phyloP scores from a whole-genome alignment of 345 rosid species.

The Aquilaria malaccensis region DNA sequence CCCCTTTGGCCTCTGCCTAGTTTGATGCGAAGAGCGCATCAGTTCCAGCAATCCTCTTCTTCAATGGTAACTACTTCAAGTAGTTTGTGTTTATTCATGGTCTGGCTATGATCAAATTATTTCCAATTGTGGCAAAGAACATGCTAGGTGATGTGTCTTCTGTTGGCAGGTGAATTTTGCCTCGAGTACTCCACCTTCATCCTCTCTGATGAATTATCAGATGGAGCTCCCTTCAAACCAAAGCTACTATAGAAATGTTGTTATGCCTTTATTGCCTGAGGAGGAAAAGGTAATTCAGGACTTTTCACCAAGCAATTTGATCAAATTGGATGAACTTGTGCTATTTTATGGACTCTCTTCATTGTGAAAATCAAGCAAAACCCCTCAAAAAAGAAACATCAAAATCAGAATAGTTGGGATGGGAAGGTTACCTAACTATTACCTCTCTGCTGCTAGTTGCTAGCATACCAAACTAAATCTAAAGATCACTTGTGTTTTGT shows the following conservation, averaged over 20 bases:
- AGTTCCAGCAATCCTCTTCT: conserved; percentile 23
- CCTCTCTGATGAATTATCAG: conserved; percentile 27
- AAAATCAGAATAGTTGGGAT: too few species aligned
- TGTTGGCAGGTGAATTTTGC: conserved; percentile 36
- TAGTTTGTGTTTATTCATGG: not conserved
- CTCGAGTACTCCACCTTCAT: conserved; percentile 33
- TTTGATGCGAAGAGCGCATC: conserved; percentile 27
- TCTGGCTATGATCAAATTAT: not conserved
- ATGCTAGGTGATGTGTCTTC: not conserved
- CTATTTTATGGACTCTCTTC: too few species aligned
- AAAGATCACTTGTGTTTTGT: too few species aligned
- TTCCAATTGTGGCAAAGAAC: too few species aligned
- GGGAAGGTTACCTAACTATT: too few species aligned
- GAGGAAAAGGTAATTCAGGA: conserved; percentile 35
- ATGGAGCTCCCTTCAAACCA: conserved; percentile 89
- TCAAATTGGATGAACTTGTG: too few species aligned
- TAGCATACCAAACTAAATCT: not conserved
- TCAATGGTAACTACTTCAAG: conserved; percentile 22
- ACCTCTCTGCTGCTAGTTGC: not conserved
- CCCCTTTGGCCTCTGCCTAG: conserved; percentile 28
- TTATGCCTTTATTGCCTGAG: conserved; percentile 24
- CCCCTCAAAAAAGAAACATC: too few species aligned
- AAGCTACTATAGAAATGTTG: conserved; percentile 25
- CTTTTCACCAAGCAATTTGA: too few species aligned
- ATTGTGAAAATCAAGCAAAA: too few species aligned